Conservation (phyloP, 148 eudicot genomes). For the Salicornia ramosissima region DNA sequence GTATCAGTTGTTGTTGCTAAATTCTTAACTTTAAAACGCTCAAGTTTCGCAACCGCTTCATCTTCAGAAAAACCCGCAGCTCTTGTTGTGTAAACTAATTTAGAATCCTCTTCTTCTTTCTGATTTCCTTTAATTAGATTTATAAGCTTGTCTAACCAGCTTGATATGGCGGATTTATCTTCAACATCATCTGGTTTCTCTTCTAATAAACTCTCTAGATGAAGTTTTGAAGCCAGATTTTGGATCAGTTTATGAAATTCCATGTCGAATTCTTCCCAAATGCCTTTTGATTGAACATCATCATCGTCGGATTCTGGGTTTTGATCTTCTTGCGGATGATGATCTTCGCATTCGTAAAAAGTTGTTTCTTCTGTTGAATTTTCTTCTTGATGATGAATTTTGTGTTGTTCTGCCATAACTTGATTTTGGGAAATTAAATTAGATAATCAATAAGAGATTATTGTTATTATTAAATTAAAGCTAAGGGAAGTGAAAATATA, state of each 20-base stretch:
- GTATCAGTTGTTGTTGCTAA: neutral
- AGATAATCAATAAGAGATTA: too few relatives aligned
- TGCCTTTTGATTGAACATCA: neutral
- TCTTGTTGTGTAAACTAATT: neutral
- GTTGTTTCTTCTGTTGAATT: neutral
- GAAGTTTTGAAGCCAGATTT: neutral
- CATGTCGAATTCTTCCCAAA: neutral
- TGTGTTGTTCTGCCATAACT: neutral
- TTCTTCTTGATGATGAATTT: neutral
- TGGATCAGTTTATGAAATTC: neutral
- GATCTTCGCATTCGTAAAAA: neutral
- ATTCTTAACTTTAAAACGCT: slow-evolving; percentile 21
- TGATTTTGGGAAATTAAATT: neutral
- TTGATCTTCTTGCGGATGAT: slow-evolving; percentile 7
- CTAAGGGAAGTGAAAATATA: neutral
- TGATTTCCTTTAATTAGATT: neutral
- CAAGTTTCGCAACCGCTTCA: slow-evolving; percentile 18
- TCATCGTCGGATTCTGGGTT: neutral
- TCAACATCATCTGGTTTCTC: neutral
- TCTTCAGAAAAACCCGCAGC: neutral
- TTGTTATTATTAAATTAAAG: neutral
- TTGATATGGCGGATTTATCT: neutral
- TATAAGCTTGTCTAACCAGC: slow-evolving; percentile 11
- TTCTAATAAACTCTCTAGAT: neutral
- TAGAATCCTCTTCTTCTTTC: neutral